These are phyloP conservation scores for Misopates orontium DNA, from an alignment of 257 asterid species.

Conservation along the genomic window DNA sequence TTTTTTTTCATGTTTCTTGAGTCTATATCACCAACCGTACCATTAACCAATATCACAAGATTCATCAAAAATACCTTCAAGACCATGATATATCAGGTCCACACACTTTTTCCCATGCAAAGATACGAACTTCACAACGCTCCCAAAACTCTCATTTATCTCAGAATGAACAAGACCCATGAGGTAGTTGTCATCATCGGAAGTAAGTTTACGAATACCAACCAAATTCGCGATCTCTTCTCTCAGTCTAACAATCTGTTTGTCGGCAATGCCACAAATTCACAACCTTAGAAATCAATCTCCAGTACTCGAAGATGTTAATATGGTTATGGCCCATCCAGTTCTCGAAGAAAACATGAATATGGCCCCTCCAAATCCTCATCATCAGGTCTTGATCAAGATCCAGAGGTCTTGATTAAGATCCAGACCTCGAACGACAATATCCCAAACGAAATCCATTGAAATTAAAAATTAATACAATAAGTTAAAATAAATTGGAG, in stretches of 20 bases:
- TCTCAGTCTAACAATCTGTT: slow-evolving; percentile 53
- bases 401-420: no score
- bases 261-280: slow-evolving; percentile 68
- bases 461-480: no score
- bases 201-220: slow-evolving; percentile 68
- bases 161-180: slow-evolving; percentile 72
- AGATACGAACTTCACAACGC: slow-evolving; percentile 51
- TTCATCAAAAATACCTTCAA: slow-evolving; percentile 51
- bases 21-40: slow-evolving; percentile 53
- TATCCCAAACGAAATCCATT: slow-evolving; percentile 60
- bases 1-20: slow-evolving; percentile 79
- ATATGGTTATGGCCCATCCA: no score
- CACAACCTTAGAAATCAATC: slow-evolving; percentile 74
- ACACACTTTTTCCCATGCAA: slow-evolving; percentile 68
- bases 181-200: slow-evolving; percentile 56
- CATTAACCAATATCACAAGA: slow-evolving; percentile 51
- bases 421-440: slow-evolving; percentile 75
- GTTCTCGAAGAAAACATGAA: no score
- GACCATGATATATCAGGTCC: slow-evolving; percentile 55
- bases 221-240: slow-evolving; percentile 61
- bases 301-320: no score
- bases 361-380: no score
- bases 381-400: no score
- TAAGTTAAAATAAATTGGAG: no score
- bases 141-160: slow-evolving; percentile 58